Conservation (phyloP, 306 rosid genomes). For the Inga laurina region DNA sequence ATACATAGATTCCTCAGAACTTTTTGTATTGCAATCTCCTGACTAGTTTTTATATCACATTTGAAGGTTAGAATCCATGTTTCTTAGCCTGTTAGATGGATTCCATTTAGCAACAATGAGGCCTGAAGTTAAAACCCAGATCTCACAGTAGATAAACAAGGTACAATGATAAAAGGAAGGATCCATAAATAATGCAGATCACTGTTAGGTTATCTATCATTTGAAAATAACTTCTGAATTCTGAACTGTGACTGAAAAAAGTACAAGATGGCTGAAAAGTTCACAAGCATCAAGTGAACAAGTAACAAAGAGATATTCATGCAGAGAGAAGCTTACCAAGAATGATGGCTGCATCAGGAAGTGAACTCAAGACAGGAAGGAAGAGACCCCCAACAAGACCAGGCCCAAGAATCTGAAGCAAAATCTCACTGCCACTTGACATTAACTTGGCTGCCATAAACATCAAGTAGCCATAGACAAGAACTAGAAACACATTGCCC, state of each 20-base stretch:
- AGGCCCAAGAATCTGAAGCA: conserved; percentile 56
- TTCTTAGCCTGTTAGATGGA: too few relatives aligned
- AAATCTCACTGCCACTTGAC: conserved; percentile 49
- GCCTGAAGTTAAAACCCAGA: too few relatives aligned
- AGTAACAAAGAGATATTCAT: neutral
- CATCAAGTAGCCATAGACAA: conserved; percentile 57
- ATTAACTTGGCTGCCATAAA: conserved; percentile 46
- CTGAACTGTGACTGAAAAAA: neutral
- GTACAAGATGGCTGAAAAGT: neutral
- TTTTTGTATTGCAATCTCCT: neutral
- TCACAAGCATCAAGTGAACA: neutral
- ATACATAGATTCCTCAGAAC: neutral
- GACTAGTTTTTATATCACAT: neutral
- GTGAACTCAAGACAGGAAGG: conserved; percentile 46
- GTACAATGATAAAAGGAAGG: neutral
- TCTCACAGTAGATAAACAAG: too few relatives aligned
- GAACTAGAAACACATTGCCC: conserved; percentile 46
- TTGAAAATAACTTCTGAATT: neutral
- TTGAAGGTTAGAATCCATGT: neutral
- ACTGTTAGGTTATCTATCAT: neutral
- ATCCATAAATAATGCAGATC: neutral
- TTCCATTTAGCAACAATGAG: too few relatives aligned
- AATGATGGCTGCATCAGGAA: conserved; percentile 54
- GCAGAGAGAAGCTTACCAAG: conserved; percentile 42
- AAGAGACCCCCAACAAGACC: conserved; percentile 53